Percentiles rank a stretch among this genome's conserved stretches.
Conservation (phyloP, 2,329 filamentous ascomycete species). For the Sporothrix sp. region DNA sequence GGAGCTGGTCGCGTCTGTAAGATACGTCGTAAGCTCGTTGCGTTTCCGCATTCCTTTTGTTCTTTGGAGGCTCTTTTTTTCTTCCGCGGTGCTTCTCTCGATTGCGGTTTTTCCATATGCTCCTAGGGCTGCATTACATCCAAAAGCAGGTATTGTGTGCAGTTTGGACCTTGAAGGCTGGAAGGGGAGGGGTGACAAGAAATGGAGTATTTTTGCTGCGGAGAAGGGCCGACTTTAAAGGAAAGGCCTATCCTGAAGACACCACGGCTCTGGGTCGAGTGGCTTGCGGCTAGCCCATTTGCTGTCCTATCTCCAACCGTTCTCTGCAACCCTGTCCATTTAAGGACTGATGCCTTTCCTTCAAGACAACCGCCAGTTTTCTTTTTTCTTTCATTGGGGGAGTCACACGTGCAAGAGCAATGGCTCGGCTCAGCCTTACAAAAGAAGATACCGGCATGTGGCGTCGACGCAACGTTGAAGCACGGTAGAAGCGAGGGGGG, state of each 20-base stretch:
- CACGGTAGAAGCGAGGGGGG: too few relatives aligned
- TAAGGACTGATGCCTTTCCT: not conserved
- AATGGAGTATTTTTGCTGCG: too few relatives aligned
- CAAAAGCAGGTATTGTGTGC: not conserved
- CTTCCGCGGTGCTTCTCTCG: not conserved
- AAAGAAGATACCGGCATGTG: too few relatives aligned
- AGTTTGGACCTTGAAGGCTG: not conserved
- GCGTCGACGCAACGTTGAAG: too few relatives aligned
- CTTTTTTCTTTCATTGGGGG: not conserved
- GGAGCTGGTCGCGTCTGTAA: too few relatives aligned
- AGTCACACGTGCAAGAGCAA: too few relatives aligned
- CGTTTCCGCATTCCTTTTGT: not conserved
- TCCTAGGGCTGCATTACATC: slow-evolving; percentile 3
- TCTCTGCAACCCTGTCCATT: not conserved
- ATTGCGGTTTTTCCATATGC: not conserved
- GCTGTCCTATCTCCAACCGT: not conserved
- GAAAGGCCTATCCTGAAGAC: not conserved
- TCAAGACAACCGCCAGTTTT: too few relatives aligned
- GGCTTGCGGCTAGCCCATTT: not conserved
- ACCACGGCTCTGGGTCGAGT: not conserved
- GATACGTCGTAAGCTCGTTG: too few relatives aligned
- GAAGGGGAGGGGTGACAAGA: not conserved
- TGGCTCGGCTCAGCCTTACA: too few relatives aligned
- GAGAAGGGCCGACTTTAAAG: too few relatives aligned
- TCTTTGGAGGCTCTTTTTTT: not conserved